Base-by-base conservation (phyloP, 192 early-diverging fungal species). In the Powellomyces hirtus region DNA sequence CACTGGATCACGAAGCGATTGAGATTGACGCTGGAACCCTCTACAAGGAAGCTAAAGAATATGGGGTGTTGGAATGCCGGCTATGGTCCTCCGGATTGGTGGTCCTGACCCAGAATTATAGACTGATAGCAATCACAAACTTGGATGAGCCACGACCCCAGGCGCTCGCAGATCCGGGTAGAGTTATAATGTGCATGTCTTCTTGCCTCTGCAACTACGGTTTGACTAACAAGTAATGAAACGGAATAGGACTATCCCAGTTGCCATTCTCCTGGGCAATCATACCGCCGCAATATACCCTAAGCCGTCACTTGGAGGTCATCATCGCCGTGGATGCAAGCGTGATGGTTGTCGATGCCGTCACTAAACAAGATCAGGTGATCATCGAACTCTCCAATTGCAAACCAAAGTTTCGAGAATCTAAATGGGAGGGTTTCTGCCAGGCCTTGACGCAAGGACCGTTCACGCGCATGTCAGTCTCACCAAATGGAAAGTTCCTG, bases 11-110 rank as follows among this genome's bases (percentile, higher is more conserved):
- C 50, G 20, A 64, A 16, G 18, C 2, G 27, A 42, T 38, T 44
- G 22, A 11, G 42, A 16, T n/a, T 13, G 42, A 20, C 20, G 42
- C 38, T 46, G 22, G 44, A 49, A 3, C 5, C n/a, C 2, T 49
- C 18, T 42, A 24, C 13, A 64, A 89, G 86, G 91, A 91, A 36
- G 93, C 95, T 16, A 89, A 85, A 38, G 91, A 95, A 6, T 80
- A 73, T 64, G 89, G 89, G 6, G 80, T 99, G 0, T 74, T 92
- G 18, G 95, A 95, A 35, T 92, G 89, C 72, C 80, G 87, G 38
- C 88, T 99, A 66, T 98, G 90, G 91, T 90, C 87, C 37, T 88
- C 83, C n/a, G 98, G 95, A 24, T 71, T 99, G 31, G 94, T 99
- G 3, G 98, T 91, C 4, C 77, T 98, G 75, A 94, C 92, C 0